Evolutionary conservation across 768 basidiomycete species (phyloP).

Genomic region (Rhodocollybia butyracea): DNA sequence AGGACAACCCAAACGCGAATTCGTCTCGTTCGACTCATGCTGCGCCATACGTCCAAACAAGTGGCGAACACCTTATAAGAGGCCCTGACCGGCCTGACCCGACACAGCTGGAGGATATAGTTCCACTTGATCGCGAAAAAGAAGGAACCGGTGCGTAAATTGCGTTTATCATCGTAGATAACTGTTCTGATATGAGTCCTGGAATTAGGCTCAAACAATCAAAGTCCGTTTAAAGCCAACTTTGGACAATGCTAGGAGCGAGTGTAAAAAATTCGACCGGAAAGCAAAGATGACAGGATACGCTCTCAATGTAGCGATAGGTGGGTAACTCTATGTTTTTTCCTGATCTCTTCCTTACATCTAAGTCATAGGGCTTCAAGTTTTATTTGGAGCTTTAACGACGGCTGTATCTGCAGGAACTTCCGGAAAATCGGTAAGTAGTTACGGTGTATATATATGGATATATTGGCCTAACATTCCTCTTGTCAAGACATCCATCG

Average conservation of each 20-base stretch:
- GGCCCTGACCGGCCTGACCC: too few relatives aligned
- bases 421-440: background rate
- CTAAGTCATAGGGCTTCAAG: background rate
- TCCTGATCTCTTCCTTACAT: background rate
- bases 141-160: too few relatives aligned
- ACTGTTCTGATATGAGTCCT: too few relatives aligned
- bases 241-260: background rate
- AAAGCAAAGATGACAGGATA: background rate
- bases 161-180: too few relatives aligned
- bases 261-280: background rate
- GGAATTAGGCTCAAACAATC: background rate
- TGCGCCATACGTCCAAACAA: too few relatives aligned
- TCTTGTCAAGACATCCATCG: background rate
- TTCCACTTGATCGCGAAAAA: too few relatives aligned
- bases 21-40: too few relatives aligned
- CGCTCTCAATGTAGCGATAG: background rate
- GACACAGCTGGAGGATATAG: too few relatives aligned
- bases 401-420: background rate
- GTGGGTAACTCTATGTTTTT: background rate
- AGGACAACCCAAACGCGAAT: too few relatives aligned
- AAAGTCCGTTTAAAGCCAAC: background rate
- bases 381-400: background rate
- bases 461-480: background rate
- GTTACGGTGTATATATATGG: background rate
- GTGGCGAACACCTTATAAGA: too few relatives aligned